Conservation (phyloP, 331 rosid species). For the Malus hybrid region DNA sequence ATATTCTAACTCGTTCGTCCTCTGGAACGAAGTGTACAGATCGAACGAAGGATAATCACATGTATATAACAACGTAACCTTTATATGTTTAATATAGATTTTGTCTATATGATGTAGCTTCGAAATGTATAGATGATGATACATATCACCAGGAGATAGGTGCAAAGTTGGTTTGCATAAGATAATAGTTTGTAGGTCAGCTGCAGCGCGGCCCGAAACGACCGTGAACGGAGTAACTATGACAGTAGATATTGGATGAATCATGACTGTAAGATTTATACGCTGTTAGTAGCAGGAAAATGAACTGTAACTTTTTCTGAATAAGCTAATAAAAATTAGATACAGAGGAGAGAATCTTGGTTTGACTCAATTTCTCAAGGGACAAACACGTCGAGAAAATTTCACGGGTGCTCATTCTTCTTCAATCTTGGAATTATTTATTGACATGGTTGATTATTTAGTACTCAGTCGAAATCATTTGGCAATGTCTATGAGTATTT, state of each 20-base stretch:
- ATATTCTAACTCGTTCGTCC: neutral
- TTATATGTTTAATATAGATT: neutral
- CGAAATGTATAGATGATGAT: neutral
- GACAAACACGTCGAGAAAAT: too few relatives aligned
- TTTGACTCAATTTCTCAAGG: too few relatives aligned
- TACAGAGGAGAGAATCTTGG: too few relatives aligned
- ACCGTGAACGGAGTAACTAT: too few relatives aligned
- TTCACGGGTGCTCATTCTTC: too few relatives aligned
- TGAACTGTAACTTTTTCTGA: too few relatives aligned
- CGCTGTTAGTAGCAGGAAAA: slow-evolving; percentile 9
- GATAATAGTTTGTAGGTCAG: slow-evolving; percentile 5
- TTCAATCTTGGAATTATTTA: too few relatives aligned
- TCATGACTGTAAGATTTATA: slow-evolving; percentile 7
- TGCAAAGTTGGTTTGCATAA: slow-evolving; percentile 10
- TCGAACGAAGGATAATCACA: neutral
- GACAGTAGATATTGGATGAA: neutral
- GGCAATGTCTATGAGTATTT: too few relatives aligned
- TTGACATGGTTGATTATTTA: too few relatives aligned
- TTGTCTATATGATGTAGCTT: neutral
- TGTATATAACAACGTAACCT: neutral
- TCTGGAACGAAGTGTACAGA: slow-evolving; percentile 8
- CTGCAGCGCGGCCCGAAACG: neutral
- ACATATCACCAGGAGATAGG: neutral
- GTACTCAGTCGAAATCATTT: too few relatives aligned
- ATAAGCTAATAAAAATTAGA: too few relatives aligned